Percentiles rank a stretch among this genome's conserved stretches.
phyloP scores from a whole-genome alignment of 192 early-diverging fungal species.

The Podila minutissima region DNA sequence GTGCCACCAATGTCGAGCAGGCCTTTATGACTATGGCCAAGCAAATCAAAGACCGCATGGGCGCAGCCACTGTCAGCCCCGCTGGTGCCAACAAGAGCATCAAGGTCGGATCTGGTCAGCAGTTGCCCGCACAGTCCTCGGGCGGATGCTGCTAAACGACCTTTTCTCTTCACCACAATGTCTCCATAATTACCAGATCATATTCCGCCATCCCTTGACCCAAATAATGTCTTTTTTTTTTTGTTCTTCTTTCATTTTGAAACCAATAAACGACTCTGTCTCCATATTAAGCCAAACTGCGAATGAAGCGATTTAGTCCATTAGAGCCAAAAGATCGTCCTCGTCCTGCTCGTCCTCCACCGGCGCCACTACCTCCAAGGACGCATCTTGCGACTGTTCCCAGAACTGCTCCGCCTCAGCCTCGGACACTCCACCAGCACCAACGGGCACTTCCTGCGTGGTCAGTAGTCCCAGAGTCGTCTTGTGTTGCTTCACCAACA shows the following conservation, averaged over 20 bases:
- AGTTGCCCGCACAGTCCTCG: constrained; percentile 52
- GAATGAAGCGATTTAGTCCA: constrained; percentile 19
- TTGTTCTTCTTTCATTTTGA: background rate
- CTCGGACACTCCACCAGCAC: constrained; percentile 46
- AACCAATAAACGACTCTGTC: background rate
- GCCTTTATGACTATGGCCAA: constrained; percentile 99
- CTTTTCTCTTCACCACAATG: constrained; percentile 73
- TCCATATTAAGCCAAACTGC: background rate
- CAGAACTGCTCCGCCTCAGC: constrained; percentile 65
- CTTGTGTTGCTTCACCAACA: constrained; percentile 42
- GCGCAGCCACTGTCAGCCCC: constrained; percentile 53
- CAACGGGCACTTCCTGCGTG: constrained; percentile 48
- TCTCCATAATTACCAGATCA: background rate
- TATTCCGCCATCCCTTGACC: too few species aligned
- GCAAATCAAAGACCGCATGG: constrained; percentile 96
- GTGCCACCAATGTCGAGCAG: constrained; percentile 97
- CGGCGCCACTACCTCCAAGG: constrained; percentile 12
- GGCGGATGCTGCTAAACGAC: constrained; percentile 54
- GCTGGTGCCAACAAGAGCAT: constrained; percentile 58
- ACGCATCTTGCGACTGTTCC: background rate
- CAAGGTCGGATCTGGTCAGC: constrained; percentile 55
- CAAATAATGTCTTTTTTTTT: background rate
- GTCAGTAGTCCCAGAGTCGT: constrained; percentile 57
- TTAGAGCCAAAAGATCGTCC: constrained; percentile 40
- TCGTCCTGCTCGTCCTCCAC: constrained; percentile 10